These are phyloP conservation scores for Lasiodiplodia theobromae DNA, from an alignment of 2,329 filamentous ascomycete species.

Conservation along the genomic window DNA sequence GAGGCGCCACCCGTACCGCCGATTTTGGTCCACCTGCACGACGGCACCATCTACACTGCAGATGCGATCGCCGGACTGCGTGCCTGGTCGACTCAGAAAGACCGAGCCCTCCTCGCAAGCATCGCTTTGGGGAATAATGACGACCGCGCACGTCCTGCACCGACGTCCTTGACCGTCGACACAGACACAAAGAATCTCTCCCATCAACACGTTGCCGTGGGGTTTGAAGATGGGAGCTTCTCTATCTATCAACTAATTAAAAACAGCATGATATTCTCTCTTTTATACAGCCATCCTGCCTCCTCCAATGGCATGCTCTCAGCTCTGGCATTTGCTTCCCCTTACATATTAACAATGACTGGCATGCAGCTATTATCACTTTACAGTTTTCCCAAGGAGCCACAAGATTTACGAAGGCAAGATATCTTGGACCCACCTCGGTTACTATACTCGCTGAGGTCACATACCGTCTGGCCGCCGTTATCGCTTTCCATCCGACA, in stretches of 20 bases:
- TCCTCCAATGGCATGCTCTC: conserved; percentile 71
- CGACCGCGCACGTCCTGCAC: conserved; percentile 40
- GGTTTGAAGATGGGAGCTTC: conserved; percentile 58
- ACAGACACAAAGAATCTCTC: conserved; percentile 39
- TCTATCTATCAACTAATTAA: conserved; percentile 70
- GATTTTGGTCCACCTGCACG: conserved; percentile 77
- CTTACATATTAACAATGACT: conserved; percentile 82
- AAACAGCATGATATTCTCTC: conserved; percentile 52
- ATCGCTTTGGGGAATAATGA: conserved; percentile 36
- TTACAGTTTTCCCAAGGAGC: conserved; percentile 66
- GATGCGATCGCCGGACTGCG: conserved; percentile 74
- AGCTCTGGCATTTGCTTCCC: conserved; percentile 74
- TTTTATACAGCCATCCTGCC: conserved; percentile 65
- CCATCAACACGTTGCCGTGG: conserved; percentile 44
- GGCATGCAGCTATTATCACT: conserved; percentile 75
- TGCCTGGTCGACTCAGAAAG: conserved; percentile 74
- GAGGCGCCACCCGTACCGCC: conserved; percentile 61
- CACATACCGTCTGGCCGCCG: conserved; percentile 79
- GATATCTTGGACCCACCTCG: conserved; percentile 53
- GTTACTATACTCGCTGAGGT: conserved; percentile 79
- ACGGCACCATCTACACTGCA: conserved; percentile 79
- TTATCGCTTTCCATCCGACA: conserved; percentile 83
- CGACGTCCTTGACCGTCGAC: conserved; percentile 72
- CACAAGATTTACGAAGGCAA: conserved; percentile 28
- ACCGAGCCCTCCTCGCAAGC: conserved; percentile 65